Base-by-base conservation (phyloP, 2,329 filamentous ascomycete species). In the Pseudocercospora crystallina region DNA sequence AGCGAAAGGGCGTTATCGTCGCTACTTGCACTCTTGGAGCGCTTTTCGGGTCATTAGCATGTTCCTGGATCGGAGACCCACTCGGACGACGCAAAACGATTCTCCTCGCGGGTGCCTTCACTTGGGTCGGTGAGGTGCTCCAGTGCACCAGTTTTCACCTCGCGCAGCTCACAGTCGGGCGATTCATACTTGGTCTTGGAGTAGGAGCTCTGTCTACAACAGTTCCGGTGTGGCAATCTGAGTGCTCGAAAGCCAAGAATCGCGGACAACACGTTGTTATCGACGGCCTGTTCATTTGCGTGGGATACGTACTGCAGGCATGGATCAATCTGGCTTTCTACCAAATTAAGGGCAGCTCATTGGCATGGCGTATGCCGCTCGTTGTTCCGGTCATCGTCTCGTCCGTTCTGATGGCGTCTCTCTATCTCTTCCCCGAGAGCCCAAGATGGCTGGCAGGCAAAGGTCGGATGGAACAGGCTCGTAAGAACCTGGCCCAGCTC, bases 261-360 rank as follows among this genome's bases (percentile, higher is more conserved):
- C 67, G 71, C 40, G 71, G 71, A 41, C 67, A 69, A 43, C 69
- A 71, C 55, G 70, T 72, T 33, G 69, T 73, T 5, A 61, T 73
- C 14, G 70, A 77, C 37, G 73, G 75, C 9, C 71, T 75, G 50
- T 76, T 77, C 60, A 74, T 78, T 49, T 68, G 69, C 33, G 60
- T 71, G 1, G 76, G 75, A 17, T 75, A 76, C 46, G 66, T 72
- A 1, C 63, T 76, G 14, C 70, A 76, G 42, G 69, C 75, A 4
- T 78, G 75, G 75, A 73, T 78, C 50, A 74, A 78, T 49, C 70
- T 77, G 20, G 76, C 73, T 11, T 61, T 64, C 51, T 70, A 70
- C 52, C 71, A 65, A 45, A 68, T 70, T 32, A 65, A 71, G 45
- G 66, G 61, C 30, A 61, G 62, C 45, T 69, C 69, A 1, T 67